Conservation (phyloP, 2,329 filamentous ascomycete species). For the Volutella citrinella region DNA sequence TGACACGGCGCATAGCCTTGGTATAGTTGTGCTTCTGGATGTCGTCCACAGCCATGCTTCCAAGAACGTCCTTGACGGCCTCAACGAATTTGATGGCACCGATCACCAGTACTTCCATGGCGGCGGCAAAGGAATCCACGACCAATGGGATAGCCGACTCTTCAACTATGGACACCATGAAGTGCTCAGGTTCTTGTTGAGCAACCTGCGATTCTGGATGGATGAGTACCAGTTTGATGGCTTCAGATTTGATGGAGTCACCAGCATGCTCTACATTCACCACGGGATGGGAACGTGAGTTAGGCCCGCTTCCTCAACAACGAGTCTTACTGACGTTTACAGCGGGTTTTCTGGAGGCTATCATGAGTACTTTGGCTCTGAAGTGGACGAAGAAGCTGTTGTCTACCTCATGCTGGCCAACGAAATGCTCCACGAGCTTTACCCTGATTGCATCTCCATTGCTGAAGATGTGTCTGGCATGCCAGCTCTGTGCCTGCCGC, state of each 20-base stretch:
- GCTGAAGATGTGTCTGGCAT: conserved; percentile 98
- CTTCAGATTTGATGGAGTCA: conserved; percentile 97
- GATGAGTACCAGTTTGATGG: conserved; percentile 96
- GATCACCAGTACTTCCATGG: conserved; percentile 96
- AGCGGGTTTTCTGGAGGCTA: conserved; percentile 97
- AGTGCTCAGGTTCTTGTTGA: conserved; percentile 90
- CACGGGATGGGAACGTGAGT: conserved; percentile 95
- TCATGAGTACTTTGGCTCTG: conserved; percentile 91
- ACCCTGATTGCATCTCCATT: conserved; percentile 84
- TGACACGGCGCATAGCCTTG: conserved; percentile 88
- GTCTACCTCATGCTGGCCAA: conserved; percentile 97
- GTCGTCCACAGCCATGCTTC: conserved; percentile 97
- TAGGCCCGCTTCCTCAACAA: neutral
- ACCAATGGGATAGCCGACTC: conserved; percentile 91
- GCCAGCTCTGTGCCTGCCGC: conserved; percentile 88
- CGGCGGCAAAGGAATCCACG: conserved; percentile 79
- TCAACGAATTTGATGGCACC: conserved; percentile 94
- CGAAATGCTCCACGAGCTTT: conserved; percentile 88
- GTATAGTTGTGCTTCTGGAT: conserved; percentile 86
- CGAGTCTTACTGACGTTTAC: conserved; percentile 7
- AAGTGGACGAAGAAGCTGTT: conserved; percentile 89
- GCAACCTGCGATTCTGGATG: conserved; percentile 98
- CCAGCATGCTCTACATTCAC: conserved; percentile 94
- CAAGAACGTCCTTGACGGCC: conserved; percentile 91
- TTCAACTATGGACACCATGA: conserved; percentile 98